These are phyloP conservation scores for Tulasnella sp. DNA, from an alignment of 768 basidiomycete species.

Conservation along the genomic window DNA sequence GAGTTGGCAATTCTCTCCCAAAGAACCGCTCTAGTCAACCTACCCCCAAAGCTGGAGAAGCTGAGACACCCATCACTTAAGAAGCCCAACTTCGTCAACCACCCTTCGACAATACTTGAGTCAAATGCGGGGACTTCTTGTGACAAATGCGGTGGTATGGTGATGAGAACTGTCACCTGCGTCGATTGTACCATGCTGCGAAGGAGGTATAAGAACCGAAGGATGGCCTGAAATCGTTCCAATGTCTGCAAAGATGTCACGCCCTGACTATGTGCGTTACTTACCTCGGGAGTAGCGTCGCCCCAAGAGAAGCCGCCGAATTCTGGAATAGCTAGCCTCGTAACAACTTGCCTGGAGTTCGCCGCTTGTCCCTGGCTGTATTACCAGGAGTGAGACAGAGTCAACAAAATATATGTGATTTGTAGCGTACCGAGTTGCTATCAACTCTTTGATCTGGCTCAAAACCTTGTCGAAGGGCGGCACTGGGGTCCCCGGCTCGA, in stretches of 20 bases:
- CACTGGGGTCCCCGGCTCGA: too few species aligned
- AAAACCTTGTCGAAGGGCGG: not conserved
- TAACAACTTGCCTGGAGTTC: not conserved
- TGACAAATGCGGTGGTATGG: constrained; percentile 57
- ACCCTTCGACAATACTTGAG: constrained; percentile 35
- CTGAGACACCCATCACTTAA: constrained; percentile 66
- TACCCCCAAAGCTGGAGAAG: constrained; percentile 72
- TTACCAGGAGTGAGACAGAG: not conserved
- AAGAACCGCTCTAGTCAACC: constrained; percentile 26
- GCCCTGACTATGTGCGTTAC: constrained; percentile 19
- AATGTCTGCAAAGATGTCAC: not conserved
- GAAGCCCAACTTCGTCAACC: constrained; percentile 76
- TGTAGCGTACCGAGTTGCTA: not conserved
- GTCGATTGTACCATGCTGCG: constrained; percentile 50
- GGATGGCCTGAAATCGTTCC: constrained; percentile 46
- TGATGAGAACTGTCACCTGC: constrained; percentile 54
- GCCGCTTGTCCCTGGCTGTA: not conserved
- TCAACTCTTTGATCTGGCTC: not conserved
- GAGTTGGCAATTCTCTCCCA: constrained; percentile 18
- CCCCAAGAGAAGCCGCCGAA: constrained; percentile 52
- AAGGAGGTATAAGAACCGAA: constrained; percentile 64
- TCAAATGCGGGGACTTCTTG: constrained; percentile 17
- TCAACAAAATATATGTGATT: not conserved
- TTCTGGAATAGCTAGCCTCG: constrained; percentile 17
- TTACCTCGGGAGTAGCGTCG: constrained; percentile 49